Conservation (phyloP, 352 stramenopile species). For the Phytophthora nicotianae region DNA sequence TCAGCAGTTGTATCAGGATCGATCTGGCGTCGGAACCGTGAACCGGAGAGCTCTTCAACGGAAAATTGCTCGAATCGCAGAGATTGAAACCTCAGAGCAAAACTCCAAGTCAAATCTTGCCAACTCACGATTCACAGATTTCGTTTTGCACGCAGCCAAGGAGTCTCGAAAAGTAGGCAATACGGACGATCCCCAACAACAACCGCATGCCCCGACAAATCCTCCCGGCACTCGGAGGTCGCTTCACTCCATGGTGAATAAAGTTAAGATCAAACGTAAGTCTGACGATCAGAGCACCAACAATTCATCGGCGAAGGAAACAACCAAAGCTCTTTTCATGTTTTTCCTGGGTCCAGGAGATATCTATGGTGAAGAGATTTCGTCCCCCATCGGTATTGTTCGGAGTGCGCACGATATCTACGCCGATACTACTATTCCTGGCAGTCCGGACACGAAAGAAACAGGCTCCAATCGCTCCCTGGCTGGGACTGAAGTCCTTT, state of each 20-base stretch:
- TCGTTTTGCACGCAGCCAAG: slow-evolving; percentile 51
- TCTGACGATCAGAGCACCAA: slow-evolving; percentile 2
- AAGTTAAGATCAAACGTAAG: slow-evolving; percentile 30
- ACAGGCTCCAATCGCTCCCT: background rate
- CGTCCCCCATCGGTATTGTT: slow-evolving; percentile 38
- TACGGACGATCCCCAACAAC: background rate
- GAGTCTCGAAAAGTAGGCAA: slow-evolving; percentile 1
- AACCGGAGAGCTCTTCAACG: slow-evolving; percentile 25
- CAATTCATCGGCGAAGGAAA: slow-evolving; percentile 21
- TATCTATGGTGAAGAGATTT: slow-evolving; percentile 58
- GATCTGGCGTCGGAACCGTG: background rate
- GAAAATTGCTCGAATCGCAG: slow-evolving; percentile 31
- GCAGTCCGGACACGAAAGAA: background rate
- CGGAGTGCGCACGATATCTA: slow-evolving; percentile 47
- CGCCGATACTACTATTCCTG: slow-evolving; percentile 20
- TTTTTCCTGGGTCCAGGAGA: slow-evolving; percentile 51
- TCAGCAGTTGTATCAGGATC: slow-evolving; percentile 52
- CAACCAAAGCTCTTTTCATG: slow-evolving; percentile 36
- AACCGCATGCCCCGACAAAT: background rate
- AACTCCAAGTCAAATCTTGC: slow-evolving; percentile 1
- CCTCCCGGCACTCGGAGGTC: slow-evolving; percentile 10
- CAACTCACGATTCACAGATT: slow-evolving; percentile 47
- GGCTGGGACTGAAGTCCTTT: slow-evolving; percentile 39
- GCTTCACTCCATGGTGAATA: slow-evolving; percentile 32
- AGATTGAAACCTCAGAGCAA: slow-evolving; percentile 16